These are phyloP conservation scores for Nelumbo lutea DNA, from an alignment of 164 flowering plant genomes.

Conservation along the genomic window DNA sequence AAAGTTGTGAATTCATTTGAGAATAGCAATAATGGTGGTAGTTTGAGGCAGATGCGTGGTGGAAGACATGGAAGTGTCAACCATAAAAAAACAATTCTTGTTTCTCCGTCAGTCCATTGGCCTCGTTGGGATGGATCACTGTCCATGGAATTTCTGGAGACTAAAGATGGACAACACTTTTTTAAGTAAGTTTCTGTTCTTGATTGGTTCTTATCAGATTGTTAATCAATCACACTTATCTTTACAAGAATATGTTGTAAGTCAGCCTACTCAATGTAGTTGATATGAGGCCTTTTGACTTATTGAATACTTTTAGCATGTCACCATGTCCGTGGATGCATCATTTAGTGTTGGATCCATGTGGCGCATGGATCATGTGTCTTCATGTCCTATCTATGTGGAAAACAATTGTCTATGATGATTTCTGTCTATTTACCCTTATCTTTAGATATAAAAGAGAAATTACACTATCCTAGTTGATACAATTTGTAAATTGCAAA, in stretches of 20 bases:
- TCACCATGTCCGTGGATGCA: too few species aligned
- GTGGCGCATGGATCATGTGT: background rate
- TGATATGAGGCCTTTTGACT: too few species aligned
- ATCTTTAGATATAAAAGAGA: background rate
- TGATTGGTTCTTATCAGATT: background rate
- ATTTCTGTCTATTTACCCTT: background rate
- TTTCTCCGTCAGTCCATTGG: constrained; percentile 76
- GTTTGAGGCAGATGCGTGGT: constrained; percentile 65
- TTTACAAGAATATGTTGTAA: background rate
- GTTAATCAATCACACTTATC: background rate
- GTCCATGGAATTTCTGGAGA: constrained; percentile 79
- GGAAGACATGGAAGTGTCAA: constrained; percentile 64
- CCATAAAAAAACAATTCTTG: constrained; percentile 59
- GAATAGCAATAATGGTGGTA: constrained; percentile 45
- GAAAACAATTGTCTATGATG: background rate
- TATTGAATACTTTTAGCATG: too few species aligned
- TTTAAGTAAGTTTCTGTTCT: constrained; percentile 45
- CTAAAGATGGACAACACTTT: constrained; percentile 51
- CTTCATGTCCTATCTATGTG: background rate
- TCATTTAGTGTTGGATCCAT: background rate
- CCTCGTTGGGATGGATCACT: constrained; percentile 90
- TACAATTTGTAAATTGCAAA: background rate
- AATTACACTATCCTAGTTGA: constrained; percentile 4
- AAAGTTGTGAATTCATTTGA: constrained; percentile 87
- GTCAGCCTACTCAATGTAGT: too few species aligned